Conservation (phyloP, 176 grass and related monocot genomes). For the Cymbopogon citratus region DNA sequence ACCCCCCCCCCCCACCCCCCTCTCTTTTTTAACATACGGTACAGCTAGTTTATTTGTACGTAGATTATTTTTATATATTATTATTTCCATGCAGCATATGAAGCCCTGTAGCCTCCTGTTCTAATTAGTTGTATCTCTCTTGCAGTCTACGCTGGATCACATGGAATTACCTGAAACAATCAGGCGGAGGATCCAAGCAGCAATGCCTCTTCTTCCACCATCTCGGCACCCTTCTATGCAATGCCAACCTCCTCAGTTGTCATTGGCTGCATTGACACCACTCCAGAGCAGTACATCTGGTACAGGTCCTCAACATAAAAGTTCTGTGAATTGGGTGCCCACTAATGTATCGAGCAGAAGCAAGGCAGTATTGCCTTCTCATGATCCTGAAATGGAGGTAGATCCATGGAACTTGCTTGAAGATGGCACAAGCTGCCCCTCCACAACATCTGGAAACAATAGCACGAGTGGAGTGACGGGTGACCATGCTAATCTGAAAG, state of each 20-base stretch:
- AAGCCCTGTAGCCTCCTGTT: not conserved
- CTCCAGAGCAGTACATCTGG: constrained; percentile 38
- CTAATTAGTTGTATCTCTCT: constrained; percentile 13
- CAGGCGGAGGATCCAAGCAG: constrained; percentile 73
- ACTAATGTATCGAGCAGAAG: constrained; percentile 57
- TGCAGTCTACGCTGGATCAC: constrained; percentile 75
- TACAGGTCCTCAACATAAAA: constrained; percentile 54
- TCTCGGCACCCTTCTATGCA: constrained; percentile 37
- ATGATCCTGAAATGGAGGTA: constrained; percentile 76
- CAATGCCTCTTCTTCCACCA: constrained; percentile 75
- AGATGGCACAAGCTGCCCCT: constrained; percentile 78
- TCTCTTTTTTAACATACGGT: not conserved
- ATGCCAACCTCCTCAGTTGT: constrained; percentile 66
- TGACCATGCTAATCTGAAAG: constrained; percentile 80
- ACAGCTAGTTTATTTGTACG: not conserved
- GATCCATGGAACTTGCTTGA: constrained; percentile 91
- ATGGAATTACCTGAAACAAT: constrained; percentile 81
- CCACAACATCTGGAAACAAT: constrained; percentile 40
- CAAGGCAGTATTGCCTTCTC: constrained; percentile 45
- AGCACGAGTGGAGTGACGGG: constrained; percentile 26
- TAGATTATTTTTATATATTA: not conserved
- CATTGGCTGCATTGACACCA: constrained; percentile 44
- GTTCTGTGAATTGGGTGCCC: constrained; percentile 34
- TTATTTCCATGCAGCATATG: not conserved
- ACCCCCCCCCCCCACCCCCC: too few species aligned